Evolutionary conservation across 495 filamentous ascomycete genomes (phyloP).

Genomic region (Thozetella sp.): DNA sequence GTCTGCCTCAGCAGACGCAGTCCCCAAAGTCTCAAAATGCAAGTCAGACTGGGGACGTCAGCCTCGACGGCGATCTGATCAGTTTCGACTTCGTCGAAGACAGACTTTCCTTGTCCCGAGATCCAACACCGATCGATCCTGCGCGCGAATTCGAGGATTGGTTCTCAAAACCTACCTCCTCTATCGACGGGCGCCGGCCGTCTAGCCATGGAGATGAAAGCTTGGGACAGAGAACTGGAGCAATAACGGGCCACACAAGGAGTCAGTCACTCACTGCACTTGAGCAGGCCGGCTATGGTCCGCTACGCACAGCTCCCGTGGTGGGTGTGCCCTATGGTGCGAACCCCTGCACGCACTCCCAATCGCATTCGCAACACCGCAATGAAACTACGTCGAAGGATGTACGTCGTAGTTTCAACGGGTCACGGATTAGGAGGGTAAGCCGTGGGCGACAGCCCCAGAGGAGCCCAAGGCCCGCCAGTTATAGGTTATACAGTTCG

Average conservation of each 20-base stretch:
- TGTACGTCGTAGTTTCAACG: background rate
- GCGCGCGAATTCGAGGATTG: background rate
- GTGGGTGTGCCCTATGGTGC: background rate
- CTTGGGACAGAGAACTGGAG: background rate
- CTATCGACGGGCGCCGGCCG: background rate
- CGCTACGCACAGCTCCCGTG: background rate
- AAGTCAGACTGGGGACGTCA: constrained; percentile 3
- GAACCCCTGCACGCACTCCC: background rate
- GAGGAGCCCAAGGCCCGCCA: background rate
- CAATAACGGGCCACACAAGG: background rate
- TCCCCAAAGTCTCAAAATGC: constrained; percentile 15
- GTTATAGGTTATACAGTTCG: background rate
- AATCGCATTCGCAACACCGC: background rate
- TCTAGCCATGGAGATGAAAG: background rate
- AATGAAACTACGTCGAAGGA: background rate
- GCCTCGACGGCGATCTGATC: background rate
- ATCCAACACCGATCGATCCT: background rate
- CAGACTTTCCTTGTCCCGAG: background rate
- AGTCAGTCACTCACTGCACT: too few relatives aligned
- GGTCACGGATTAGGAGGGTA: background rate
- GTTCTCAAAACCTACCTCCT: background rate
- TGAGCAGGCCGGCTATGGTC: too few relatives aligned
- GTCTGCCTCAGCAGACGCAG: constrained; percentile 3
- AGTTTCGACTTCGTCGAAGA: background rate
- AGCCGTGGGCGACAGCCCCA: background rate